Base-by-base conservation (phyloP, 177 flowering plant genomes). In the Vitis hybrid region DNA sequence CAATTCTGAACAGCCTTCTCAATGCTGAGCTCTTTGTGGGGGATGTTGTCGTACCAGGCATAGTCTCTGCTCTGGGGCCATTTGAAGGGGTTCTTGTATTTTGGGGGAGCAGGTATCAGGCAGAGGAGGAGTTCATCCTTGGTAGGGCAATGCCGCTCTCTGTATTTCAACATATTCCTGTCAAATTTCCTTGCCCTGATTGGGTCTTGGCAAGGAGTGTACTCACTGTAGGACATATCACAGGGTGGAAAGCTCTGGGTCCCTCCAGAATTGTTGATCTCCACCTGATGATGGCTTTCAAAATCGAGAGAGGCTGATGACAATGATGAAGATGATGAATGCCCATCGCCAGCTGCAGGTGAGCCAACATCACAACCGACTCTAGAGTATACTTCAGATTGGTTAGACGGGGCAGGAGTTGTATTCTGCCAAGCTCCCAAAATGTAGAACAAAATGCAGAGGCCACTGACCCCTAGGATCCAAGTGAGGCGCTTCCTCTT, bases 1-100 rank as follows among this genome's bases (percentile, higher is more conserved):
- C 97, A 93, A 26, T 93, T 93, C 86, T 93, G 98, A 64, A 85
- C 76, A 10, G 98, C 98, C 77, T 93, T 93, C 77, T 93, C 98
- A 63, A 93, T 82, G 70, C 95, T 92, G 52, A 93, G 94, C 77
- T 93, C 96, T 68, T 77, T 89, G 39, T 93, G 98, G 14, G 98
- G 98, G 16, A 93, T 92, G 59, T 93, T 93, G 61, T 82, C 87
- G 76, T 77, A 91, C 98, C 98, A 93, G 18, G 97, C 96, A 70
- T 82, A 87, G 61, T 93, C 97, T 74, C 97, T 78, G 71, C 98
- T 92, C 78, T 88, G 95, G 15, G 98, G 98, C 98, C 98, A 93
- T 66, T 87, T 88, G 69, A 93, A 90, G 59, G 98, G 98, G 64
- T 84, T 84, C 81, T 92, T 93, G 68, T 93, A 93, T 52, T 83